Evolutionary conservation across 2,329 filamentous ascomycete species (phyloP).

Genomic region (Colletotrichum eremochloae): DNA sequence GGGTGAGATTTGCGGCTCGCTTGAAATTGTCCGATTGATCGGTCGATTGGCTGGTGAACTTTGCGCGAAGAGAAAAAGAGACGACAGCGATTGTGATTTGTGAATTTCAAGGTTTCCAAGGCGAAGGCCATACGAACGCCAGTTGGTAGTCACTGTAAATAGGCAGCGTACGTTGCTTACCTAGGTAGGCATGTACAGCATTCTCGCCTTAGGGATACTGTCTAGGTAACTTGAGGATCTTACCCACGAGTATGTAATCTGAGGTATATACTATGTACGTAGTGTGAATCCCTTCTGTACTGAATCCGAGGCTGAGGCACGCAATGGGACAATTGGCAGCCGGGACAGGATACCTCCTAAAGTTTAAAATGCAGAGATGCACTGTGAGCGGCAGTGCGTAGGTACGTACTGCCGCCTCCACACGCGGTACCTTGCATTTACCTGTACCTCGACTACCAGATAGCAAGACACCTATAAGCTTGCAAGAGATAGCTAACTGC

Average conservation of each 20-base stretch:
- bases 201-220: background rate
- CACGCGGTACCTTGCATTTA: slow-evolving; percentile 1
- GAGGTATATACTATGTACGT: background rate
- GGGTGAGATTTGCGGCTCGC: background rate
- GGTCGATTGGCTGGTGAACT: background rate
- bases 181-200: background rate
- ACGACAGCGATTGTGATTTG: background rate
- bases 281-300: background rate
- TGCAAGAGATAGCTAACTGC: background rate
- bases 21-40: background rate
- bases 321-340: background rate
- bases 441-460: background rate
- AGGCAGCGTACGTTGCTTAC: background rate
- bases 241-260: background rate
- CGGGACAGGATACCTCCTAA: background rate
- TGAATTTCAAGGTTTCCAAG: background rate
- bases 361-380: background rate
- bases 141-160: background rate
- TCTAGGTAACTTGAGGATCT: background rate
- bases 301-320: background rate
- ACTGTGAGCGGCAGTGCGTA: background rate
- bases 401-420: background rate
- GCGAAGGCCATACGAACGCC: background rate
- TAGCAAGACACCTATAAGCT: background rate
- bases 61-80: background rate